Evolutionary conservation across 306 rosid genomes (phyloP).

Genomic region (Herpetospermum pedunculosum): DNA sequence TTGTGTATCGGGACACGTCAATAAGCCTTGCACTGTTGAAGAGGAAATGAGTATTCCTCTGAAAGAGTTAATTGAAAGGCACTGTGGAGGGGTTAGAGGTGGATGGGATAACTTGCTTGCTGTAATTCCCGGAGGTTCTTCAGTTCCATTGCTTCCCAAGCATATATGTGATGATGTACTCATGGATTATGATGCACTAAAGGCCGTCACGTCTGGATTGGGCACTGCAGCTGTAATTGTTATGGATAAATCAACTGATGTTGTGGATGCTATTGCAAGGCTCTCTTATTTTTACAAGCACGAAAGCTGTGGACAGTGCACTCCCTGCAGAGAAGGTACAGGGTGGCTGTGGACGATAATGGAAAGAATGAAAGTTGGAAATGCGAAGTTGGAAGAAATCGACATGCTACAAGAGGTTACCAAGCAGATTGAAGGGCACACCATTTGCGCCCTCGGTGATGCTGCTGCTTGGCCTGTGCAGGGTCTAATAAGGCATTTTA

Average conservation of each 20-base stretch:
- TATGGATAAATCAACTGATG: conserved; percentile 94
- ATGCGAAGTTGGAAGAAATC: conserved; percentile 94
- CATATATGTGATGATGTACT: conserved; percentile 76
- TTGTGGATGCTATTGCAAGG: conserved; percentile 97
- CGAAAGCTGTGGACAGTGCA: conserved; percentile 98
- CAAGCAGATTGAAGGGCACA: conserved; percentile 98
- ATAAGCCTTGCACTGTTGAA: conserved; percentile 97
- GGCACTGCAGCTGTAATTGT: conserved; percentile 99
- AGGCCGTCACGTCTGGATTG: conserved; percentile 77
- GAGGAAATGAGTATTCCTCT: conserved; percentile 97
- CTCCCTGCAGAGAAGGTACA: conserved; percentile 98
- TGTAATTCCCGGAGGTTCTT: conserved; percentile 93
- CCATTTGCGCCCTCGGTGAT: conserved; percentile 93
- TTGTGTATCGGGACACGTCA: conserved; percentile 92
- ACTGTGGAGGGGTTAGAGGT: conserved; percentile 99
- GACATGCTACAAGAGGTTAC: conserved; percentile 99
- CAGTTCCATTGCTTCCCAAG: conserved; percentile 92
- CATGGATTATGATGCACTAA: conserved; percentile 95
- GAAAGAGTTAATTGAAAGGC: conserved; percentile 94
- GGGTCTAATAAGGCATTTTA: conserved; percentile 94
- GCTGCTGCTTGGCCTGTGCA: conserved; percentile 99
- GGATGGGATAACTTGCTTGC: conserved; percentile 99
- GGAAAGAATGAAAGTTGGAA: conserved; percentile 96
- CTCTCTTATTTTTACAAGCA: conserved; percentile 99
- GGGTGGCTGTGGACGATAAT: conserved; percentile 99